These are phyloP conservation scores for Apophysomyces variabilis DNA, from an alignment of 371 early-diverging fungal genomes.

Conservation along the genomic window DNA sequence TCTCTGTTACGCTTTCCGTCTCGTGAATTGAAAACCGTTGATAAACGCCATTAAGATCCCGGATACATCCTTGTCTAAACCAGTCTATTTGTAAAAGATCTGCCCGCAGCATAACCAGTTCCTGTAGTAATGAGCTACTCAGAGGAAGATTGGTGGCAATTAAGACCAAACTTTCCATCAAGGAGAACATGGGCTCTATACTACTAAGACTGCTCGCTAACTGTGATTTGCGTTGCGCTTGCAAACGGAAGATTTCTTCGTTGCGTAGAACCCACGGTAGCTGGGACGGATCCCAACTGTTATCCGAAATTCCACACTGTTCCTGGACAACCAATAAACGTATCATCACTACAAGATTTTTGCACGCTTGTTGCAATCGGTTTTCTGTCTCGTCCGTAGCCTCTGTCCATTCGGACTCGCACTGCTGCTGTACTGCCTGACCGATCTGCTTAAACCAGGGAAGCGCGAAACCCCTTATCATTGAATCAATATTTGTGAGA, in stretches of 20 bases:
- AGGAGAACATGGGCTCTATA: slow-evolving; percentile 45
- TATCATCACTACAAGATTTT: slow-evolving; percentile 51
- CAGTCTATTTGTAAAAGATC: slow-evolving; percentile 46
- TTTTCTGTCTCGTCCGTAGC: slow-evolving; percentile 34
- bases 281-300: slow-evolving; percentile 9
- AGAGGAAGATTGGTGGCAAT: slow-evolving; percentile 46
- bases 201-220: slow-evolving; percentile 39
- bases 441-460: slow-evolving; percentile 49
- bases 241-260: slow-evolving; percentile 41
- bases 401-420: slow-evolving; percentile 27
- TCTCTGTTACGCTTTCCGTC: slow-evolving; percentile 31
- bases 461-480: slow-evolving; percentile 48
- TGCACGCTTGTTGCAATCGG: slow-evolving; percentile 44
- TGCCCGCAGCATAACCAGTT: slow-evolving; percentile 41
- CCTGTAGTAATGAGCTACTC: slow-evolving; percentile 45
- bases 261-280: slow-evolving; percentile 35
- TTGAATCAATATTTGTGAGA: slow-evolving; percentile 41
- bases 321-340: slow-evolving; percentile 57
- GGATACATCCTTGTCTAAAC: slow-evolving; percentile 51
- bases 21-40: slow-evolving; percentile 47
- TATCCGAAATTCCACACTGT: slow-evolving; percentile 13
- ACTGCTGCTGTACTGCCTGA: slow-evolving; percentile 34
- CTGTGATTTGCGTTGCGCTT: slow-evolving; percentile 35
- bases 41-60: slow-evolving; percentile 51
- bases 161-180: slow-evolving; percentile 39